Conservation (phyloP, 352 stramenopile species). For the Phytopythium helicoides region DNA sequence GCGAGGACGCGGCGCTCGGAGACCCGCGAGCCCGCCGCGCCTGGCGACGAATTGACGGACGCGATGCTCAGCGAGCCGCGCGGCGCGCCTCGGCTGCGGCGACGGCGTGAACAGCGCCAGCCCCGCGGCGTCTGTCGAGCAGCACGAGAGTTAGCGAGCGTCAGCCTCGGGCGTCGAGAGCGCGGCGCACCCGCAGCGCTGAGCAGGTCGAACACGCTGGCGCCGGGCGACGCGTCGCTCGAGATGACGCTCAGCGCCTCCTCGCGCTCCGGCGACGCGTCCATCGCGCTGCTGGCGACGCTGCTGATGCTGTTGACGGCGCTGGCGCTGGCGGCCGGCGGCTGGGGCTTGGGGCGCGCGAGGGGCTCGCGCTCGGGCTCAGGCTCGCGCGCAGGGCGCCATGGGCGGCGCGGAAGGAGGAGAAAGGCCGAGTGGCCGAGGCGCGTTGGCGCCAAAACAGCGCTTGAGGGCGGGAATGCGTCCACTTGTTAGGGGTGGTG, state of each 20-base stretch:
- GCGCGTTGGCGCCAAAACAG: no score
- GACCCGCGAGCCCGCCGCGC: slow-evolving; percentile 11
- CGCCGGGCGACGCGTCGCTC: slow-evolving; percentile 34
- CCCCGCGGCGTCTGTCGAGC: slow-evolving; percentile 16
- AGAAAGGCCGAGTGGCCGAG: no score
- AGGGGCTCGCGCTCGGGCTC: slow-evolving; percentile 6
- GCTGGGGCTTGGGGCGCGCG: no score
- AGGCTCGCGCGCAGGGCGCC: slow-evolving; percentile 1
- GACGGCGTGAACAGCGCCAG: slow-evolving; percentile 63
- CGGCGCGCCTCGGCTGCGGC: slow-evolving; percentile 19
- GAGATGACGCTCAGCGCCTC: slow-evolving; percentile 57
- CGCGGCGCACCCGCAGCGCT: slow-evolving; percentile 21
- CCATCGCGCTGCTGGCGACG: no score
- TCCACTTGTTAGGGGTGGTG: no score
- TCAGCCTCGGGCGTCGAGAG: background rate
- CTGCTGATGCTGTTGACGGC: no score
- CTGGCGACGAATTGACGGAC: slow-evolving; percentile 15
- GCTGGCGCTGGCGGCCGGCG: no score
- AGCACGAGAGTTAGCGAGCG: background rate
- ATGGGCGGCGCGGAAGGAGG: background rate
- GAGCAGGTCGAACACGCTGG: slow-evolving; percentile 62
- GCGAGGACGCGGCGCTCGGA: slow-evolving; percentile 39
- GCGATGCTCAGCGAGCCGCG: slow-evolving; percentile 4
- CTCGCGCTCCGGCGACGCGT: slow-evolving; percentile 18
- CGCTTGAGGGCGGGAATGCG: no score